Conservation (phyloP, 2,329 filamentous ascomycete genomes). For the Ophiostoma tasmaniense region DNA sequence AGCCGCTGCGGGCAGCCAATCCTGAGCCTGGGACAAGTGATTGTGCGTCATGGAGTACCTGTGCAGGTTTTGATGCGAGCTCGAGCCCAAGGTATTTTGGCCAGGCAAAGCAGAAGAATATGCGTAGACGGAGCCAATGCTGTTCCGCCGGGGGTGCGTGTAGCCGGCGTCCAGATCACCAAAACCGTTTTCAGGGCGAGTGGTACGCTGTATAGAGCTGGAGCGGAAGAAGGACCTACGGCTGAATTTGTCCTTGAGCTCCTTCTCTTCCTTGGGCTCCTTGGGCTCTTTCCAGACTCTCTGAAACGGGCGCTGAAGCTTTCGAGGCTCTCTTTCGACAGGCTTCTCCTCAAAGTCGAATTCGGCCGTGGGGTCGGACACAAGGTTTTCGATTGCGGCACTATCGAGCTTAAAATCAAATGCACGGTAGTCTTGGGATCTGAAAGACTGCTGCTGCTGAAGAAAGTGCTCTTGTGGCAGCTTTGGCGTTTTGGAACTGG, state of each 20-base stretch:
- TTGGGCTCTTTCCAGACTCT: background rate
- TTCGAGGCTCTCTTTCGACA: background rate
- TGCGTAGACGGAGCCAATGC: conserved; percentile 24
- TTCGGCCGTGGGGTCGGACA: background rate
- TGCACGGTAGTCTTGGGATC: background rate
- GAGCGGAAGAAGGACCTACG: conserved; percentile 11
- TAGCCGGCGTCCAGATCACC: conserved; percentile 15
- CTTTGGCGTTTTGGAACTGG: background rate
- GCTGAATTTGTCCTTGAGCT: background rate
- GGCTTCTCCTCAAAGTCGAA: background rate
- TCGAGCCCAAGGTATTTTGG: background rate
- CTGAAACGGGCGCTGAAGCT: background rate
- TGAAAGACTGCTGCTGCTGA: background rate
- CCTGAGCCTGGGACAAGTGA: conserved; percentile 4
- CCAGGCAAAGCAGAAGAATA: conserved; percentile 3
- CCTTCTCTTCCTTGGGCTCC: background rate
- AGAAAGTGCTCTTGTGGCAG: background rate
- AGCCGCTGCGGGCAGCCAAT: background rate
- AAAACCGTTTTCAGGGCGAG: background rate
- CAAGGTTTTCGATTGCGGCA: background rate
- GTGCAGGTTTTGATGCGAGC: background rate
- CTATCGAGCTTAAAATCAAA: background rate
- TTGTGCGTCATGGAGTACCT: background rate
- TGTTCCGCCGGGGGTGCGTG: conserved; percentile 24
- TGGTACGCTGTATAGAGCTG: background rate